Evolutionary conservation across 2,329 filamentous ascomycete species (phyloP), one percentile per base, ranked within the genome.

Genomic region (Xylariaceae sp.): DNA sequence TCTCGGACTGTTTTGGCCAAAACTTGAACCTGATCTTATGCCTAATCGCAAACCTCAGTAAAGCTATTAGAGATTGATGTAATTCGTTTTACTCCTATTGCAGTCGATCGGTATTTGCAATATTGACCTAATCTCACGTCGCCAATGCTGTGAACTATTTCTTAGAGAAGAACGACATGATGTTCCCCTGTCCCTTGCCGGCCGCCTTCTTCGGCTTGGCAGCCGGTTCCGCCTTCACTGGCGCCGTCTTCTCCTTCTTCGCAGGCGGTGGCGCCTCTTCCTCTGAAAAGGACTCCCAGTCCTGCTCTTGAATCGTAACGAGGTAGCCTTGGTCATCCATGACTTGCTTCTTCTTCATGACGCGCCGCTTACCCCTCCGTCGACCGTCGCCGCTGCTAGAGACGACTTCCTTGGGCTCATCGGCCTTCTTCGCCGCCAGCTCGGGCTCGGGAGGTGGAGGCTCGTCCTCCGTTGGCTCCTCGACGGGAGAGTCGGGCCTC

Each of bases 131-230:
- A 6, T 26, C 22, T 11, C 11, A 26, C 11, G 22, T 11, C 6
- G 6, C 22, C 11, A 6, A 11, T 26, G 11, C 6, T 26, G 11
- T 26, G 6, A 26, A 26, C 22, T 26, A 63, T 39, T 62, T 62
- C 49, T 62, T 63, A 17, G 51, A 53, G 42, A 63, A 63, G 44
- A 63, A 63, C 6, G 60, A 63, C 60, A 61, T 63, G 38, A 63
- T 63, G 35, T 54, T 63, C 15, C 59, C 58, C 37, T 62, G 59
- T 1, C 39, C 49, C 37, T 61, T 53, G 12, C 37, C 49, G 19
- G 52, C 48, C 4, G 52, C 45, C 39, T 60, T 60, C 44, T 59
- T 59, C 7, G 52, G 35, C 39, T 59, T 58, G 9, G 48, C 38
- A 36, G 48, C 39, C 2, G 52, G 39, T 34, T 58, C 55, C 19